Base-by-base conservation (phyloP, 805 yeast genomes). In the Saccharomycopsis malanga region DNA sequence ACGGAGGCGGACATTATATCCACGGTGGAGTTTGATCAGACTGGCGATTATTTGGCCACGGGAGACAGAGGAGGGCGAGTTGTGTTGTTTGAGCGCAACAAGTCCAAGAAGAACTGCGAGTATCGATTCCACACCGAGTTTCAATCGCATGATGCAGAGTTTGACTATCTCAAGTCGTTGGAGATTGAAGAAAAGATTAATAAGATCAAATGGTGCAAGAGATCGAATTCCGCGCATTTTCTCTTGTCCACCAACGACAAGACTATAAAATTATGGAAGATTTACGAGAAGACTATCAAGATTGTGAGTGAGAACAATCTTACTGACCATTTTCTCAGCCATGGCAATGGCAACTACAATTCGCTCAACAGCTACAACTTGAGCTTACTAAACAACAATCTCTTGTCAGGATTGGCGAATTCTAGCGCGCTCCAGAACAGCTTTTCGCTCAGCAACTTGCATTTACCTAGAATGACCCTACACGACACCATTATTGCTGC, bases 31-130 rank as follows among this genome's bases (percentile, higher is more conserved):
- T 93, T 93, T 60, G 96, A 93, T 63, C 85, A 82, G 61, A 78
- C 93, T 5, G 99, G 99, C 43, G 88, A 93, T 61, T 93, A 83
- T 61, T 70, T 93, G 49, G 99, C 98, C 51, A 93, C 98, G 1
- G 99, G 99, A 53, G 99, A 93, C 68, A 81, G 89, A 61, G 99
- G 99, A 46, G 99, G 99, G 24, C 77, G 99, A 54, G 97, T 93
- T 36, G 99, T 93, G 14, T 67, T 93, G 45, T 93, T 93, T 65
- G 98, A 93, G 65, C 77, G 98, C 58, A 88, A 87, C 63, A 81
- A 76, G 55, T 66, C 69, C 55, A 79, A 79, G 59, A 78, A 80
- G 65, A 83, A 75, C 43, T 89, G 97, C 65, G 98, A 94, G 65
- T 94, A 93, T 69, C 80, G 87, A 60, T 93, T 93, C 67, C 83